These are phyloP conservation scores for Aspergillus pseudoviridinutans DNA, from an alignment of 2,329 filamentous ascomycete genomes.

Conservation along the genomic window DNA sequence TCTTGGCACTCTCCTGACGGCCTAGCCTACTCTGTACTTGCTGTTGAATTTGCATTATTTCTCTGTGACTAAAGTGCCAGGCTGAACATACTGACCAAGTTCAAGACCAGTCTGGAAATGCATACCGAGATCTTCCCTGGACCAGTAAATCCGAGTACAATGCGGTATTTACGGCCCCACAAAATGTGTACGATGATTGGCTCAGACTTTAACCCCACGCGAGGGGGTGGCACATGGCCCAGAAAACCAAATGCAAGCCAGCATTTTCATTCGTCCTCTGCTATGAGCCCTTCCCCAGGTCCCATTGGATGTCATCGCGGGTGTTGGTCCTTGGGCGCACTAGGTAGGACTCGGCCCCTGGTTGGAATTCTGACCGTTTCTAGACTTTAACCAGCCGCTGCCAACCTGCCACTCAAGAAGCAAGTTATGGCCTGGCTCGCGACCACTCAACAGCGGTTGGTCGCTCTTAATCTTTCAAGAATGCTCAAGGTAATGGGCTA, in stretches of 20 bases:
- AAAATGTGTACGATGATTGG: not conserved
- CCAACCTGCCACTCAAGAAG: not conserved
- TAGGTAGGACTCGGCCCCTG: not conserved
- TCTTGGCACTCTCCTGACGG: not conserved
- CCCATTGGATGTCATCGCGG: not conserved
- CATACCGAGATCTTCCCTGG: not conserved
- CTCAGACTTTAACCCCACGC: not conserved
- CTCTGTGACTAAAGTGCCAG: not conserved
- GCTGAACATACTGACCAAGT: not conserved
- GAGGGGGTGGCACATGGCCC: slow-evolving; percentile 2
- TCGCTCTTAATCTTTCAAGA: too few relatives aligned
- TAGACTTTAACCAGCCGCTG: not conserved
- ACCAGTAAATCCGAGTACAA: not conserved
- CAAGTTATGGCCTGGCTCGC: too few relatives aligned
- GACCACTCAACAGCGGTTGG: too few relatives aligned
- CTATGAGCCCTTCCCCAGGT: not conserved
- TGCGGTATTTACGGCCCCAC: not conserved
- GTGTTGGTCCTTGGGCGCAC: too few relatives aligned
- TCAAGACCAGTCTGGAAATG: not conserved
- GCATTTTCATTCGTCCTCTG: not conserved
- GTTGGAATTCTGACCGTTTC: not conserved
- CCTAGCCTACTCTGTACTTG: not conserved
- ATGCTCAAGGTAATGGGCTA: not conserved
- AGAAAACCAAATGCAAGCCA: not conserved
- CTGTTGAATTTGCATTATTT: not conserved